phyloP scores from a whole-genome alignment of 768 basidiomycete species.

The Boletus pseudo-olivaceus region DNA sequence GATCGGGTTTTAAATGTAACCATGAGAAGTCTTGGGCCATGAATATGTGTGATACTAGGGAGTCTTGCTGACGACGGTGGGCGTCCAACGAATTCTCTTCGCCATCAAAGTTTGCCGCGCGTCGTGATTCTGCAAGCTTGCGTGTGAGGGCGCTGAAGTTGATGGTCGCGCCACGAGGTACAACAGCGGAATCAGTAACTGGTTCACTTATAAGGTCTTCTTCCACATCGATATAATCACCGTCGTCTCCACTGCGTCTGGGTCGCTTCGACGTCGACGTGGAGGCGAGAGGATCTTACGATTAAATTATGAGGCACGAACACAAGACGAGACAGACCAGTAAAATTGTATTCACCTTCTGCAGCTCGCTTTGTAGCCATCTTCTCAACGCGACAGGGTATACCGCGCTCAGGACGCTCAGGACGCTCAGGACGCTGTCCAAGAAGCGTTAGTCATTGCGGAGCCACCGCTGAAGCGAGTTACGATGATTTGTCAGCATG shows the following conservation, averaged over 20 bases:
- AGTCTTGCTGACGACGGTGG: constrained; percentile 72
- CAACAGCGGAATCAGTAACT: constrained; percentile 37
- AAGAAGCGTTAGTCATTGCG: constrained; percentile 8
- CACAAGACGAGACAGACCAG: neutral
- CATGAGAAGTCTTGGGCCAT: constrained; percentile 83
- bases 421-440: neutral
- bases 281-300: constrained; percentile 20
- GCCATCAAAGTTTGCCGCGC: constrained; percentile 35
- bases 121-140: constrained; percentile 65
- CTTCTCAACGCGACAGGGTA: neutral
- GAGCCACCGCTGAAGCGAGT: neutral
- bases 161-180: constrained; percentile 76
- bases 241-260: constrained; percentile 45
- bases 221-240: constrained; percentile 58
- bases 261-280: constrained; percentile 36
- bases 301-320: neutral
- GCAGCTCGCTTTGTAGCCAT: constrained; percentile 41
- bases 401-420: neutral
- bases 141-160: constrained; percentile 83
- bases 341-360: constrained; percentile 32
- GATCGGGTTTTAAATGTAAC: constrained; percentile 86
- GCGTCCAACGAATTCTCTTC: constrained; percentile 54
- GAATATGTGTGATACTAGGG: constrained; percentile 77
- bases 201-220: constrained; percentile 46
- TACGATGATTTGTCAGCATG: constrained; percentile 26